Evolutionary conservation across 768 basidiomycete species (phyloP).

Genomic region (Xanthoconium stramineum): DNA sequence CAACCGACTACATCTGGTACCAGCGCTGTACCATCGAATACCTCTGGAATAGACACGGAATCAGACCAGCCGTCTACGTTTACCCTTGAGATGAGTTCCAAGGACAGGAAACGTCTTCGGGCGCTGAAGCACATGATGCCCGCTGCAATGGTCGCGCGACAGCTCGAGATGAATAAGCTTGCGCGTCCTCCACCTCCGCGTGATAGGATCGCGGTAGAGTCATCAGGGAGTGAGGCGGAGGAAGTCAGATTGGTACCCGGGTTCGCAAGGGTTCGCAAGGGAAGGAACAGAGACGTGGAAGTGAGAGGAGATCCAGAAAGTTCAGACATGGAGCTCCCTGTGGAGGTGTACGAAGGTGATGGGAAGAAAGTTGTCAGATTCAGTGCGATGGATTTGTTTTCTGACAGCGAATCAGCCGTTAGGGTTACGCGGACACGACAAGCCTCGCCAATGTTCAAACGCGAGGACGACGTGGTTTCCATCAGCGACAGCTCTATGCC

Average conservation of each 20-base stretch:
- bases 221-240: slow-evolving; percentile 32
- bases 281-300: slow-evolving; percentile 35
- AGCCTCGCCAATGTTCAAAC: neutral
- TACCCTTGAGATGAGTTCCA: slow-evolving; percentile 19
- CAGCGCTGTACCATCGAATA: slow-evolving; percentile 15
- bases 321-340: slow-evolving; percentile 36
- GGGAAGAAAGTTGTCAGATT: neutral
- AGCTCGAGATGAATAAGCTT: slow-evolving; percentile 20
- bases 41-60: slow-evolving; percentile 16
- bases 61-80: slow-evolving; percentile 17
- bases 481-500: slow-evolving; percentile 17
- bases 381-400: slow-evolving; percentile 6
- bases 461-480: slow-evolving; percentile 19
- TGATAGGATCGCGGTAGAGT: slow-evolving; percentile 6
- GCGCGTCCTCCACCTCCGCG: slow-evolving; percentile 11
- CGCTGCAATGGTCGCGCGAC: slow-evolving; percentile 44
- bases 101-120: slow-evolving; percentile 36
- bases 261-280: slow-evolving; percentile 42
- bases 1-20: slow-evolving; percentile 17
- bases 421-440: slow-evolving; percentile 23
- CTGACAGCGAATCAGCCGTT: slow-evolving; percentile 16
- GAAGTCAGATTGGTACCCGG: slow-evolving; percentile 48
- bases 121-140: slow-evolving; percentile 53
- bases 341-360: neutral
- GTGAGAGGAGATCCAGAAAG: slow-evolving; percentile 67